Evolutionary conservation across 495 filamentous ascomycete genomes (phyloP).

Genomic region (Hypoxylon trugodes): DNA sequence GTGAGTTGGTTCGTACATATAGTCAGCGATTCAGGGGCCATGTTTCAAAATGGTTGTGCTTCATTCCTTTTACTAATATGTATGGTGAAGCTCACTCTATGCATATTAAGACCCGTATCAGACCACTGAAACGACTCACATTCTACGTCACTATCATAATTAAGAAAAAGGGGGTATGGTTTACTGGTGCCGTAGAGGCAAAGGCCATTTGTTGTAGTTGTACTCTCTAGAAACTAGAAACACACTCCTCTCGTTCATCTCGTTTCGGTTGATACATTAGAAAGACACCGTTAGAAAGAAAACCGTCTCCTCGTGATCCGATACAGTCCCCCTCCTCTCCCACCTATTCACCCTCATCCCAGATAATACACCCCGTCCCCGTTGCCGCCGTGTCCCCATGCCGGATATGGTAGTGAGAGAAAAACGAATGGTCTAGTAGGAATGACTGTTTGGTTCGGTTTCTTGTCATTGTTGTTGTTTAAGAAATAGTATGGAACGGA

Average conservation of each 20-base stretch:
- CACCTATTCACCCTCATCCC: background rate
- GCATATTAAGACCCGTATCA: no score
- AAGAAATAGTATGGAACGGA: no score
- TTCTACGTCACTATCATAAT: background rate
- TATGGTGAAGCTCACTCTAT: no score
- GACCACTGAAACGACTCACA: no score
- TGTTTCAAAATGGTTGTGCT: background rate
- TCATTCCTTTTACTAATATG: no score
- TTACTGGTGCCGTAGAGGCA: slow-evolving; percentile 11
- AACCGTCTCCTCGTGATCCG: no score
- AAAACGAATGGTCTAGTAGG: slow-evolving; percentile 26
- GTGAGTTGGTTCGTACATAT: background rate
- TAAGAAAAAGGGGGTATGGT: background rate
- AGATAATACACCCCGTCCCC: background rate
- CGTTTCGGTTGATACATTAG: background rate
- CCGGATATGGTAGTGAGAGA: background rate
- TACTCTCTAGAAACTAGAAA: no score
- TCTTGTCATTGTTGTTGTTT: no score
- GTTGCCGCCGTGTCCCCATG: background rate
- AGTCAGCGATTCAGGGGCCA: no score
- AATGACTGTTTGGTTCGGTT: background rate
- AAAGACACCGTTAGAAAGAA: no score
- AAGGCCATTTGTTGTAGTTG: background rate
- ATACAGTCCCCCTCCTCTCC: no score
- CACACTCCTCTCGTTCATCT: background rate